These are phyloP conservation scores for Mallotus nudiflorus DNA, from an alignment of 345 rosid species.

Conservation along the genomic window DNA sequence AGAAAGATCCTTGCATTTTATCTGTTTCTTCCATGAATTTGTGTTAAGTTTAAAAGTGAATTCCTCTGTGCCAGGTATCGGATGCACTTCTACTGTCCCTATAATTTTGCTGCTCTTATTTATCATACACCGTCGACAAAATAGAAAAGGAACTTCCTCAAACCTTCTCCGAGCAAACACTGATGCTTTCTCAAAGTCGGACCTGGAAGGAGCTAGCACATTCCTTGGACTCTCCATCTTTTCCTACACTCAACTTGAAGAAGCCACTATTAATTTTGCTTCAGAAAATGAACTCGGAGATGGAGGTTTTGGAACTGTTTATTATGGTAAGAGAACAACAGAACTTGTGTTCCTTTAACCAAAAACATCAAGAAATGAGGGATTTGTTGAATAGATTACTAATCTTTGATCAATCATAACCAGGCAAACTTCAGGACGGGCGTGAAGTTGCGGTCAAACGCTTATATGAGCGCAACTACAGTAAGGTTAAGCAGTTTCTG, in stretches of 20 bases:
- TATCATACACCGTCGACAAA: not conserved
- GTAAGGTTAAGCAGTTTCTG: conserved; percentile 12
- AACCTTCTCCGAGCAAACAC: not conserved
- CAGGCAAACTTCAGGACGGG: conserved; percentile 15
- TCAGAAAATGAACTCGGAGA: conserved; percentile 8
- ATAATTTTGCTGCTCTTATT: not conserved
- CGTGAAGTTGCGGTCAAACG: conserved; percentile 17
- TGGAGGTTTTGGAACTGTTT: conserved; percentile 16
- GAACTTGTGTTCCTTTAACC: not conserved
- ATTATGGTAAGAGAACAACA: not conserved
- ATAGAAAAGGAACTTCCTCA: not conserved
- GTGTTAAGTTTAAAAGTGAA: not conserved
- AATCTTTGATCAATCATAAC: not conserved
- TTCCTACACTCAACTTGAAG: not conserved
- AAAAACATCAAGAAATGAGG: not conserved
- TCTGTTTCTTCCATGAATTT: not conserved
- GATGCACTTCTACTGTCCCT: not conserved
- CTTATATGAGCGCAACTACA: conserved; percentile 10
- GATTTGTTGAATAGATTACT: not conserved
- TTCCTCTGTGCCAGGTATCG: not conserved
- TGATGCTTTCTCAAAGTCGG: conserved; percentile 4
- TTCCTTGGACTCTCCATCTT: conserved; percentile 2
- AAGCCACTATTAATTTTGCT: conserved; percentile 10
- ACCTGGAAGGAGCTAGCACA: not conserved
- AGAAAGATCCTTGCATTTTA: not conserved